Evolutionary conservation across 306 rosid species (phyloP).

Genomic region (Dicorynia guianensis): DNA sequence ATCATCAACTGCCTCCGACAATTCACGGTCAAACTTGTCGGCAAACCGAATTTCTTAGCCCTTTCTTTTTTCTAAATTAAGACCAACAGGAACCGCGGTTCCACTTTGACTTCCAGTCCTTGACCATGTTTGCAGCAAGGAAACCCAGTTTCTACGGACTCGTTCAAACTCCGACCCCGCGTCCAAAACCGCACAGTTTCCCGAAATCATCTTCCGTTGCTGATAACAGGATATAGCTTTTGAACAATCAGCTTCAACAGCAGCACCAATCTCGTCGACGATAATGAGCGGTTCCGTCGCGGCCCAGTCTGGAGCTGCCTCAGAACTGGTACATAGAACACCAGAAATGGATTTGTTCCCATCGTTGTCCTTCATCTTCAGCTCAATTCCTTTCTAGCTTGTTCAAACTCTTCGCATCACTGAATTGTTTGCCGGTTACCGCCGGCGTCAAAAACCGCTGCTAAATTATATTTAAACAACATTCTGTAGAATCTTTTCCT

Average conservation of each 20-base stretch:
- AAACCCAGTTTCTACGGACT: conserved; percentile 67
- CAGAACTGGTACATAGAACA: conserved; percentile 55
- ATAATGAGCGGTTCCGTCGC: conserved; percentile 52
- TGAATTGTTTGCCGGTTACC: not conserved
- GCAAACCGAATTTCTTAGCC: conserved; percentile 50
- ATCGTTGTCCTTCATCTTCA: conserved; percentile 23
- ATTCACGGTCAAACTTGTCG: conserved; percentile 50
- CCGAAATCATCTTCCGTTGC: conserved; percentile 60
- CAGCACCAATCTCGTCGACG: conserved; percentile 60
- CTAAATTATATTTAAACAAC: no score
- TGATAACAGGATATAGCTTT: conserved; percentile 52
- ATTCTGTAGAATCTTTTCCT: no score
- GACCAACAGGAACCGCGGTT: conserved; percentile 41
- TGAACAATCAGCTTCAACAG: conserved; percentile 63
- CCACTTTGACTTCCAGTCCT: conserved; percentile 39
- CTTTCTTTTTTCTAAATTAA: conserved; percentile 32
- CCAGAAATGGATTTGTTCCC: conserved; percentile 38
- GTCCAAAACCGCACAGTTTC: conserved; percentile 52
- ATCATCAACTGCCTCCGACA: conserved; percentile 36
- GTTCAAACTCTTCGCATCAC: not conserved
- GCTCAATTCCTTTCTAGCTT: not conserved
- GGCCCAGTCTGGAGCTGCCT: conserved; percentile 61
- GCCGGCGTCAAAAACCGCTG: no score
- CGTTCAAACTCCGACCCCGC: conserved; percentile 48
- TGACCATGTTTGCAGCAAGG: conserved; percentile 42